Evolutionary conservation across 306 rosid species (phyloP).

Genomic region (Quercus wislizeni): DNA sequence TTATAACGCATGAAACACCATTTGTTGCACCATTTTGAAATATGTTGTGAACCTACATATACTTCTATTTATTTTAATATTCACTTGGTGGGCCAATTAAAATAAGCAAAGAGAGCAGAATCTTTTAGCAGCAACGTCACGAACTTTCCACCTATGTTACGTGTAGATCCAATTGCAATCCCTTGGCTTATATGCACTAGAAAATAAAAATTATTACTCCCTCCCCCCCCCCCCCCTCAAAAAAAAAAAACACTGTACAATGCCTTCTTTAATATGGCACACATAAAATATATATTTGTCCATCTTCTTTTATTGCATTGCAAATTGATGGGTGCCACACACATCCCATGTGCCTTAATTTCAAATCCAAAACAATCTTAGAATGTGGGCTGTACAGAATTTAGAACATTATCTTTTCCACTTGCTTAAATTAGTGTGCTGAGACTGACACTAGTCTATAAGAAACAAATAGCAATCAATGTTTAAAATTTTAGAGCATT

Average conservation of each 20-base stretch:
- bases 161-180: background rate
- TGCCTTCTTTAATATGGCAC: background rate
- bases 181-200: background rate
- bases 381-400: background rate
- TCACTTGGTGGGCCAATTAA: background rate
- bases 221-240: fast-evolving
- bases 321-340: background rate
- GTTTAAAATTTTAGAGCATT: too few relatives aligned
- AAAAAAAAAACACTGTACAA: too few relatives aligned
- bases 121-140: background rate
- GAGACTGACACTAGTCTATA: too few relatives aligned
- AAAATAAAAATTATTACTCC: too few relatives aligned
- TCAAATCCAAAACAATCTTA: background rate
- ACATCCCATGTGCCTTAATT: background rate
- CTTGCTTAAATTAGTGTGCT: background rate
- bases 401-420: background rate
- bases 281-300: background rate
- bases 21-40: too few relatives aligned
- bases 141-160: background rate
- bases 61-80: too few relatives aligned
- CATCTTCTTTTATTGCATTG: background rate
- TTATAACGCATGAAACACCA: too few relatives aligned
- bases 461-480: too few relatives aligned
- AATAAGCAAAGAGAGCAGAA: background rate
- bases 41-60: too few relatives aligned